phyloP scores from a whole-genome alignment of 176 grass and related monocot species.

The Puccinellia tenuiflora region DNA sequence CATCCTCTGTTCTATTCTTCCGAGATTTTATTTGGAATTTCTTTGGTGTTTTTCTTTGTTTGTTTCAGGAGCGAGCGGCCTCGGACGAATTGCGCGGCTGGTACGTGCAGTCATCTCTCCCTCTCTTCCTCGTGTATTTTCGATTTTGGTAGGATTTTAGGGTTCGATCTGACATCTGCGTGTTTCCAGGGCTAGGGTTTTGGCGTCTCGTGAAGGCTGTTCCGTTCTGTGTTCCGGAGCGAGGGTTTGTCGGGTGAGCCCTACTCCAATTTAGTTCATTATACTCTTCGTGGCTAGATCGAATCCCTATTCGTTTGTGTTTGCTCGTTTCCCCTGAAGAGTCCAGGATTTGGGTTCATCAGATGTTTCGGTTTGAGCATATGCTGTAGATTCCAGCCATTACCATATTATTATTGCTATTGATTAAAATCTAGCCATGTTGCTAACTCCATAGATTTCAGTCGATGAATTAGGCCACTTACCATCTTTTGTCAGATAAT shows the following conservation, averaged over 20 bases:
- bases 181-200: constrained; percentile 39
- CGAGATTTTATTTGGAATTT: constrained; percentile 14
- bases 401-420: background rate
- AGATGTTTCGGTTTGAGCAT: background rate
- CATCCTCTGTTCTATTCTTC: constrained; percentile 11
- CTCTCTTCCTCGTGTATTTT: background rate
- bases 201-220: constrained; percentile 21
- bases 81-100: constrained; percentile 30
- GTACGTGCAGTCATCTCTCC: constrained; percentile 7
- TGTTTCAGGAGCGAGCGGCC: constrained; percentile 26
- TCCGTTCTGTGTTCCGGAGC: background rate
- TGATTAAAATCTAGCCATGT: background rate
- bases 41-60: constrained; percentile 27
- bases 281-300: too few relatives aligned
- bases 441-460: background rate
- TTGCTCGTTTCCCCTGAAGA: background rate
- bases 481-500: background rate
- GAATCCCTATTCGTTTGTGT: background rate
- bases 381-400: background rate
- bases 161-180: constrained; percentile 16
- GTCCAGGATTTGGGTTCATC: background rate
- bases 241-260: constrained; percentile 24
- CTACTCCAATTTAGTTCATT: background rate
- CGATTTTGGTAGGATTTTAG: background rate
- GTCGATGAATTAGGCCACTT: background rate